Evolutionary conservation across 441 rosid genomes (phyloP), one percentile per base, ranked within the genome.

Genomic region (Euphorbia schlechtendalii): DNA sequence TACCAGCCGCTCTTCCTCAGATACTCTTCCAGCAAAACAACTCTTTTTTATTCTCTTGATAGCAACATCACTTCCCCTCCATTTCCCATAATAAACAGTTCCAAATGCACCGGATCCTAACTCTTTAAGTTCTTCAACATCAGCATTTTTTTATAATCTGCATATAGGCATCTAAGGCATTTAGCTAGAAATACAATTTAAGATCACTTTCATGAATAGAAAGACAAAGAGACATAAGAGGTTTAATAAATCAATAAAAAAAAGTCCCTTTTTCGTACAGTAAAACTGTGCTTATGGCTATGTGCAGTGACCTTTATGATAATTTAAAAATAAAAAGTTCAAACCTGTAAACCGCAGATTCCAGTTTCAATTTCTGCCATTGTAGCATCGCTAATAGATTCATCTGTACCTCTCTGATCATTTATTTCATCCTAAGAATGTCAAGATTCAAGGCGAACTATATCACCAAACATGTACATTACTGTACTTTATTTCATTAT

Each of bases 61-160:
- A 71, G 97, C 97, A 55, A 93, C 96, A 79, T 88, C 97, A 56
- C 95, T 90, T 32, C 97, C 98, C 73, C 96, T 85, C 97, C 98
- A 93, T 72, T 88, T 93, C 53, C 95, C 98, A 65, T 80, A 76
- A 65, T 81, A 88, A 53, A 93, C 98, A n/a, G 97, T 88, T 71
- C 98, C 96, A 74, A 81, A 93, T 66, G 97, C 90, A 40, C 98
- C 98, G 0, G 97, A 88, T 52, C 98, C 98, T 41, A 93, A 72
- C 74, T 93, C 98, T 41, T 70, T 76, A 61, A 84, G 63, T 66
- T 93, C 98, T 85, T 90, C 97, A 65, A 93, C 82, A 73, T 93
- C 96, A 20, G 76, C 68, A 69, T n/a, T 90, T 73, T 76, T 80
- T 90, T 59, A 93, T 86, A 24, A 85, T 85, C 97, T 93, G 80